Evolutionary conservation across 768 basidiomycete genomes (phyloP).

Genomic region (Naematelia encephala): DNA sequence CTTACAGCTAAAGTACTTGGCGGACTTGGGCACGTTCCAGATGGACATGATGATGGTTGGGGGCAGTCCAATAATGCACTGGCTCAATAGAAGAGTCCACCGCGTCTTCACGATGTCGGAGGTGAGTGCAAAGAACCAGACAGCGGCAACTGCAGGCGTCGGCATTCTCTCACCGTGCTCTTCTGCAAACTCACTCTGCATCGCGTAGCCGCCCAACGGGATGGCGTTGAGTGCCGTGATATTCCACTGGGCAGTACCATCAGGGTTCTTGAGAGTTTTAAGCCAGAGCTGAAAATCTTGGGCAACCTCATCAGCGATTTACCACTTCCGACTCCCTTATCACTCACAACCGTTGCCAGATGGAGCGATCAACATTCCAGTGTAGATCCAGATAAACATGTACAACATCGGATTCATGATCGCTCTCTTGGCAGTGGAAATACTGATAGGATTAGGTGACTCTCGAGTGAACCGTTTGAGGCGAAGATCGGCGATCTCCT

Average conservation of each 20-base stretch:
- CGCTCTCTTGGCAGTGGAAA: slow-evolving; percentile 26
- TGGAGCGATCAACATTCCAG: slow-evolving; percentile 33
- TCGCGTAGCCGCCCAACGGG: slow-evolving; percentile 12
- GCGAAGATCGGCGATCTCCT: slow-evolving; percentile 29
- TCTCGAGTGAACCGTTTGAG: slow-evolving; percentile 31
- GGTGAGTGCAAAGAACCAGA: slow-evolving; percentile 38
- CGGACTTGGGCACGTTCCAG: slow-evolving; percentile 39
- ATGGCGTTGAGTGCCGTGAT: slow-evolving; percentile 15
- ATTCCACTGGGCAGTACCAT: slow-evolving; percentile 13
- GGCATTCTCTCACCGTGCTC: not conserved
- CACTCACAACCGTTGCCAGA: slow-evolving; percentile 30
- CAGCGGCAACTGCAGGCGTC: slow-evolving; percentile 20
- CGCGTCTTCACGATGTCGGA: slow-evolving; percentile 39
- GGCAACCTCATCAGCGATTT: not conserved
- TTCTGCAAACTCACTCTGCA: slow-evolving; percentile 3
- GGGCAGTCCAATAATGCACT: slow-evolving; percentile 28
- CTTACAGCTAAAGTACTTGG: slow-evolving; percentile 44
- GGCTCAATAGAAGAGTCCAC: slow-evolving; percentile 37
- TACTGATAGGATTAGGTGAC: slow-evolving; percentile 37
- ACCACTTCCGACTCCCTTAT: not conserved
- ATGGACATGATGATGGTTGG: slow-evolving; percentile 44
- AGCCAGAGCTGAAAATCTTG: slow-evolving; percentile 44
- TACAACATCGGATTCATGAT: slow-evolving; percentile 38
- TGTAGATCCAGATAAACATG: slow-evolving; percentile 37
- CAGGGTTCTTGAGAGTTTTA: slow-evolving; percentile 25